Percentiles rank a stretch among this genome's conserved stretches.
Evolutionary conservation across 2,329 filamentous ascomycete genomes (phyloP).

Genomic region (Aphanocladium album): DNA sequence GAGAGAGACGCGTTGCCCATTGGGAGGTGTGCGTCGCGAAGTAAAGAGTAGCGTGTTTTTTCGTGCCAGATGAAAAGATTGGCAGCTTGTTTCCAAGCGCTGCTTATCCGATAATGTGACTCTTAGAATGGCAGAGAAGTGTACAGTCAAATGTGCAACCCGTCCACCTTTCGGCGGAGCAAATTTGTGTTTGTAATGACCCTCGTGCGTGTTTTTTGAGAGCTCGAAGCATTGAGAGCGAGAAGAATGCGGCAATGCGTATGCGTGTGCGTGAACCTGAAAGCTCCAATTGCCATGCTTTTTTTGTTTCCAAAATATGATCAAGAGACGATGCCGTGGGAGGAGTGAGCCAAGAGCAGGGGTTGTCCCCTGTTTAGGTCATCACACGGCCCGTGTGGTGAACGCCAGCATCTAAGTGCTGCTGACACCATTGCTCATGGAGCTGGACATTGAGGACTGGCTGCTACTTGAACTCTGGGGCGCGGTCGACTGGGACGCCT

Average conservation of each 20-base stretch:
- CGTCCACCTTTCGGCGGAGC: neutral
- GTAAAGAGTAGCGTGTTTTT: neutral
- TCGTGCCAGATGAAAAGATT: neutral
- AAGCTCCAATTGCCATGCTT: neutral
- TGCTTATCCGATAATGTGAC: neutral
- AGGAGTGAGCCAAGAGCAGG: too few relatives aligned
- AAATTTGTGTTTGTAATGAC: neutral
- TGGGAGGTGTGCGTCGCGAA: neutral
- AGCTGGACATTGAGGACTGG: conserved; percentile 16
- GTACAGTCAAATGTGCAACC: neutral
- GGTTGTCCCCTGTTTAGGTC: neutral
- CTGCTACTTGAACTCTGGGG: conserved; percentile 17
- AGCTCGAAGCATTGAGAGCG: neutral
- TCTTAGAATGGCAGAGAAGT: neutral
- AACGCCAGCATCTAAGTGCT: neutral
- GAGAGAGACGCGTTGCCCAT: neutral
- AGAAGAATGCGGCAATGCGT: neutral
- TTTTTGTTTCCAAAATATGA: too few relatives aligned
- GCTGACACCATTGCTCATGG: conserved; percentile 26
- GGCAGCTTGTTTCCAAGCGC: neutral
- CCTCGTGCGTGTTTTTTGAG: neutral
- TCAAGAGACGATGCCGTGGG: too few relatives aligned
- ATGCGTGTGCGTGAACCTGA: neutral
- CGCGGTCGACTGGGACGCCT: conserved; percentile 37
- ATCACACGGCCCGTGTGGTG: neutral